These are phyloP conservation scores for Haberlea rhodopensis DNA, from an alignment of 257 asterid genomes.

Conservation along the genomic window DNA sequence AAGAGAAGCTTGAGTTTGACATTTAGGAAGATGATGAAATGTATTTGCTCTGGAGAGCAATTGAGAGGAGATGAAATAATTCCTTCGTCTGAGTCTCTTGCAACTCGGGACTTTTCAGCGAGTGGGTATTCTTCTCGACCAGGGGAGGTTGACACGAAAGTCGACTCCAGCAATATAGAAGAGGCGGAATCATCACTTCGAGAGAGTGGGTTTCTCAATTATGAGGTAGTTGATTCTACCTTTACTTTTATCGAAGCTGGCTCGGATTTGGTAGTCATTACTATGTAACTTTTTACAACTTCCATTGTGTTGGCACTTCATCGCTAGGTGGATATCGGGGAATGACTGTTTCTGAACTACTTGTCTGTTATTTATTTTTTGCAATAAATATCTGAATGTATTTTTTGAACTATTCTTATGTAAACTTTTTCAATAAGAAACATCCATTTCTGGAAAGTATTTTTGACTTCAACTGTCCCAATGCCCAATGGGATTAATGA, in stretches of 20 bases:
- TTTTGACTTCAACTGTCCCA: not conserved
- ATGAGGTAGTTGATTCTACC: slow-evolving; percentile 57
- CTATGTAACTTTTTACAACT: not conserved
- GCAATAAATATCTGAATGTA: not conserved
- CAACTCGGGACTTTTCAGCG: slow-evolving; percentile 92
- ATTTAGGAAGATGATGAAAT: slow-evolving; percentile 82
- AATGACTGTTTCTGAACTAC: not conserved
- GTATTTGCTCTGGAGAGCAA: slow-evolving; percentile 93
- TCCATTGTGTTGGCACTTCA: not conserved
- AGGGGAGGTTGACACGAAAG: slow-evolving; percentile 62
- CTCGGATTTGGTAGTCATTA: not conserved
- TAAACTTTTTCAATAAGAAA: not conserved
- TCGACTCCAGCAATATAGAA: slow-evolving; percentile 78
- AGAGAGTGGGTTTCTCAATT: slow-evolving; percentile 82
- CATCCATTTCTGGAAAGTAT: not conserved
- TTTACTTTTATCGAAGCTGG: not conserved
- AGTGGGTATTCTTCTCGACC: slow-evolving; percentile 83
- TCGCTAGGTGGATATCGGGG: not conserved
- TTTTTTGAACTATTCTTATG: not conserved
- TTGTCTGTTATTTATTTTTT: not conserved
- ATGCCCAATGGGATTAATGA: not conserved
- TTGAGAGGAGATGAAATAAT: slow-evolving; percentile 59
- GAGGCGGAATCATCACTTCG: slow-evolving; percentile 94
- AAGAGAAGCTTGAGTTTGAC: slow-evolving; percentile 41
- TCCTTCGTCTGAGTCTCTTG: slow-evolving; percentile 84